A percentile compares a stretch with the other conserved stretches of the same genome.
phyloP scores from a whole-genome alignment of 2,329 filamentous ascomycete genomes.

The Sporothrix pallida region DNA sequence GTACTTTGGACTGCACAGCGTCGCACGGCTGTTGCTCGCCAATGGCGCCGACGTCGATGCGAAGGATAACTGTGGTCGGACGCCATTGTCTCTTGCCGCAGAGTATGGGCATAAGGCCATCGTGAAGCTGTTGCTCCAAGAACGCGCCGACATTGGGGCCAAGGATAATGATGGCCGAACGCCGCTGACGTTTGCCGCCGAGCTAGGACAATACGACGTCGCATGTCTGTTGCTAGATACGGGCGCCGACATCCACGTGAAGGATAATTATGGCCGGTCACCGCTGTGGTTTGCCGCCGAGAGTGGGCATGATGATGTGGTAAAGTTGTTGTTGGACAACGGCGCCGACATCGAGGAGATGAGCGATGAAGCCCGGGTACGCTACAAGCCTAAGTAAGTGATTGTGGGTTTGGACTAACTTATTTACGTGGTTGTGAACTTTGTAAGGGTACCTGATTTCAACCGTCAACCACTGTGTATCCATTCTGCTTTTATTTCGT shows the following conservation, averaged over 20 bases:
- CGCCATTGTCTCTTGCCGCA: neutral
- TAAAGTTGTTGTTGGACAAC: neutral
- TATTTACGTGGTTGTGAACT: too few species aligned
- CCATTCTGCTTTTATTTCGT: too few species aligned
- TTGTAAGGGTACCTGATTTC: too few species aligned
- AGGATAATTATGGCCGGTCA: neutral
- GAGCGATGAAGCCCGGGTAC: too few species aligned
- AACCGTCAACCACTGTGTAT: too few species aligned
- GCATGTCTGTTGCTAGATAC: neutral
- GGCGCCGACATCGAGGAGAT: neutral
- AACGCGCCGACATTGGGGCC: neutral
- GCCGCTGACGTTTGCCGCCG: neutral
- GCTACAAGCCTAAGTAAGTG: too few species aligned
- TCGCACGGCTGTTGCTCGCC: neutral
- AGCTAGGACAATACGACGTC: neutral
- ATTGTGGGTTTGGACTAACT: too few species aligned
- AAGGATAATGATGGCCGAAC: neutral
- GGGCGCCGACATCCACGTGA: neutral
- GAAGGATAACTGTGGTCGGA: neutral
- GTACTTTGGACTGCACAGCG: neutral
- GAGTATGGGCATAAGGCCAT: neutral
- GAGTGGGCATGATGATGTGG: neutral
- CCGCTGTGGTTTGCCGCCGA: neutral
- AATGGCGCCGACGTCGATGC: neutral
- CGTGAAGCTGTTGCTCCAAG: neutral